Evolutionary conservation across 176 grass and related monocot genomes (phyloP).

Genomic region (Zoysia japonica): DNA sequence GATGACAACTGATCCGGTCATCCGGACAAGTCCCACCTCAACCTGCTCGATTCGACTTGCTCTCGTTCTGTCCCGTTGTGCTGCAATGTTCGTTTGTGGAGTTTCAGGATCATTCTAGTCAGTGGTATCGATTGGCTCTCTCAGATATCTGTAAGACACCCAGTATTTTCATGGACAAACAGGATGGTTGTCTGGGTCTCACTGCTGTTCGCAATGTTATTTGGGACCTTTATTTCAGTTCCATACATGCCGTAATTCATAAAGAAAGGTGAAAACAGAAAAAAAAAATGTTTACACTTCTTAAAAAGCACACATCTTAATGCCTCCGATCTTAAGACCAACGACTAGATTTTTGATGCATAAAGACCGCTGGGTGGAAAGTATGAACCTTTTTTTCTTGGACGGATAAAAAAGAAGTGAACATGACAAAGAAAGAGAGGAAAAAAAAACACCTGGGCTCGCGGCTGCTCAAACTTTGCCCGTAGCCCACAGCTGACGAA

Average conservation of each 20-base stretch:
- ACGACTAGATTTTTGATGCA: not conserved
- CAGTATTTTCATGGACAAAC: not conserved
- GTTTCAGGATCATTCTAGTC: not conserved
- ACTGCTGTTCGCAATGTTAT: not conserved
- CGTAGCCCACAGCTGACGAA: no score
- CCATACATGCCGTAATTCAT: not conserved
- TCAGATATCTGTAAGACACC: not conserved
- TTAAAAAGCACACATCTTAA: no score
- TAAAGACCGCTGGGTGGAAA: no score
- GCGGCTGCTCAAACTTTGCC: no score
- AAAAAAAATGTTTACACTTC: no score
- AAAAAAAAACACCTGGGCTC: no score
- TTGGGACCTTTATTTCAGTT: not conserved
- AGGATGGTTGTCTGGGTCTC: no score
- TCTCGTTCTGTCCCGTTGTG: not conserved
- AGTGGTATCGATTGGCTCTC: not conserved
- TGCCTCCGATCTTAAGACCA: not conserved
- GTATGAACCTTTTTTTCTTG: no score
- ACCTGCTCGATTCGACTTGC: not conserved
- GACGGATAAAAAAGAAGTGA: no score
- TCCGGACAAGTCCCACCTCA: not conserved
- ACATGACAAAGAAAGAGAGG: no score
- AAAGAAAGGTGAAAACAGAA: not conserved
- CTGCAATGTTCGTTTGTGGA: not conserved
- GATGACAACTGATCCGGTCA: slow-evolving; percentile 2